Evolutionary conservation across 2,329 filamentous ascomycete species (phyloP), one percentile per base, ranked within the genome.

Genomic region (Elsinoe batatas): DNA sequence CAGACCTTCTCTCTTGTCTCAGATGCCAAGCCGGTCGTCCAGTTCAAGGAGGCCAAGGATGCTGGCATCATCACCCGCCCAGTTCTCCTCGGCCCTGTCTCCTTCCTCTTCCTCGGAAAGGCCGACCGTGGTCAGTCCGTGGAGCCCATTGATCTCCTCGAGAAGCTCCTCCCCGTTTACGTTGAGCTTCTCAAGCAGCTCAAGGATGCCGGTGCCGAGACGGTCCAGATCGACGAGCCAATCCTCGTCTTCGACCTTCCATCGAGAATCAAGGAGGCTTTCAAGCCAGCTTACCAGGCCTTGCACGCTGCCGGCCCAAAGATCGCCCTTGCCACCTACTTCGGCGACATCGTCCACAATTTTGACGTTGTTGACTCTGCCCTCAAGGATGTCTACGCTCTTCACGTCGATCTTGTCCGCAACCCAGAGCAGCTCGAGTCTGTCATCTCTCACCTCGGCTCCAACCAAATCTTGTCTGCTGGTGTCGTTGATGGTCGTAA

Each of bases 291-390:
- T 58, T 98, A 98, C 70, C 87, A 95, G 81, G 91, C 89, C 79
- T 79, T 98, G 60, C 74, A 81, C 65, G 76, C 76, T 68, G 65
- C 68, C 53, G 87, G 91, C 69, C 91, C 93, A 69, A 85, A 91
- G 73, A 76, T 97, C 58, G 82, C 93, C 67, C 81, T 98, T 68
- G 87, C 93, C 72, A 97, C 93, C 69, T 98, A 97, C 84, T 98
- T 98, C 70, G 93, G 93, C 78, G 93, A 98, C 75, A 90, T 98
- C 64, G 89, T 97, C 68, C 93, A 98, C 87, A 98, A 98, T 85
- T 83, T 96, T 65, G 90, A 96, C 69, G 83, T 89, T 64, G 75
- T 98, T 67, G 65, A 69, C 59, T 82, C 88, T 70, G 81, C 84
- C 72, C 72, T 84, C 61, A 74, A 80, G 64, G 82, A 82, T 68